Evolutionary conservation across 2,329 filamentous ascomycete genomes (phyloP), one percentile per base, ranked within the genome.

Genomic region (Clarireedia hainanense): DNA sequence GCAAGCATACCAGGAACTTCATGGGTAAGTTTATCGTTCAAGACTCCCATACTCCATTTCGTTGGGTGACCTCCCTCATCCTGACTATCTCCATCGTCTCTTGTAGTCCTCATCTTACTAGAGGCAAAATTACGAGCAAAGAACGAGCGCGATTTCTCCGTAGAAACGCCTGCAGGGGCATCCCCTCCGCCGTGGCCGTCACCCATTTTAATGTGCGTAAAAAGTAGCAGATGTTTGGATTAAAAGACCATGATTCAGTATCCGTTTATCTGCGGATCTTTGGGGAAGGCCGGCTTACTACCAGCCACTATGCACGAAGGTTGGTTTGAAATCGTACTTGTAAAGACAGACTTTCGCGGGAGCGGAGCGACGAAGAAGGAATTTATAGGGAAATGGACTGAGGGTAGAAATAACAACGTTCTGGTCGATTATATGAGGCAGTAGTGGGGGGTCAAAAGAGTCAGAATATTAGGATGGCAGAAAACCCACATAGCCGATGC

Each of bases 1-100:
- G 23, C 63, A 40, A 46, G 42, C 79, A 60, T 74, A 91, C 89
- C 89, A 62, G 91, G 91, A 12, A 96, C 91, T 72, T 95, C 88
- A 60, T 94, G 87, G 0, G 91, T 96, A 56, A 85, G 71, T 48
- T 75, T 81, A 64, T 94, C 89, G 66, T 90, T 91, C 60, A 96
- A 71, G 26, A 96, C 88, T n/a, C 91, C 91, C 74, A 95, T 75
- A 49, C 74, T 79, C 81, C 80, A 84, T 71, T 68, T 77, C 6
- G 74, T 67, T 26, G 67, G 67, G 39, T 55, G 46, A 23, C 15
- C 23, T 10, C 59, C 59, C 15, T 61, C 56, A 17, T 50, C 48
- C 5, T 60, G 58, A 15, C 58, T 53, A 12, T 40, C 27, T n/a
- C 14, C 34, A 27, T 59, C 57, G 6, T 46, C 47, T 24, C 27